phyloP scores from a whole-genome alignment of 345 rosid species.

The Hibiscus trionum region DNA sequence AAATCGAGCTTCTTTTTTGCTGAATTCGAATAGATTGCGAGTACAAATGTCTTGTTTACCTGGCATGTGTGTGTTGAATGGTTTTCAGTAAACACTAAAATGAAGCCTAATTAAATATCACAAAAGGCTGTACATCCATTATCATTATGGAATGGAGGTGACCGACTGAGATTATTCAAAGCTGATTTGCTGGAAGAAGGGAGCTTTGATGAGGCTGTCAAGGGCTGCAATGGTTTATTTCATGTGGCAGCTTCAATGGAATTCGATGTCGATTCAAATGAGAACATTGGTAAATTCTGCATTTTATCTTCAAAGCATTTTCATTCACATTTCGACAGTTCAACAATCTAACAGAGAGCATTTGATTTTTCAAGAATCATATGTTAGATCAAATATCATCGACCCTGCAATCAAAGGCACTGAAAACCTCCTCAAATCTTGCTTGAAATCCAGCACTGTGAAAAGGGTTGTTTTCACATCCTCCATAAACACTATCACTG shows the following conservation, averaged over 20 bases:
- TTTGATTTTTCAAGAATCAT: constrained; percentile 30
- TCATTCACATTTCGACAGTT: not conserved
- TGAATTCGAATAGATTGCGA: no score
- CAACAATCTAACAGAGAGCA: not conserved
- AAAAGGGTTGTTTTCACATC: constrained; percentile 80
- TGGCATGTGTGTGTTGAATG: not conserved
- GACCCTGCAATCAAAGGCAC: constrained; percentile 63
- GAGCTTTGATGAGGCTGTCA: constrained; percentile 71
- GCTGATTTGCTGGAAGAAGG: constrained; percentile 68
- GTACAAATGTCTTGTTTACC: not conserved
- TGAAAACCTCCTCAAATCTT: constrained; percentile 60
- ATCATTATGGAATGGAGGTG: constrained; percentile 35
- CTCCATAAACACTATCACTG: constrained; percentile 71
- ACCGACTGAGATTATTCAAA: constrained; percentile 51
- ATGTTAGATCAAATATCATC: constrained; percentile 43
- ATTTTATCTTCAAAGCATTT: not conserved
- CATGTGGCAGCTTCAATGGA: constrained; percentile 93
- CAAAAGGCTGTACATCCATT: constrained; percentile 34
- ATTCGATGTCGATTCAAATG: constrained; percentile 25
- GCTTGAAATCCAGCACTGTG: constrained; percentile 54
- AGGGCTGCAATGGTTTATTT: constrained; percentile 69
- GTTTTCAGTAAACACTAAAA: not conserved
- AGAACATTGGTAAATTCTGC: constrained; percentile 32
- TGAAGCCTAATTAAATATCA: constrained; percentile 11
- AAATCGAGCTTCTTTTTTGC: no score